Percentiles rank a stretch among this genome's conserved stretches.
phyloP scores from a whole-genome alignment of 768 basidiomycete genomes.

The Clitopilus hobsonii region DNA sequence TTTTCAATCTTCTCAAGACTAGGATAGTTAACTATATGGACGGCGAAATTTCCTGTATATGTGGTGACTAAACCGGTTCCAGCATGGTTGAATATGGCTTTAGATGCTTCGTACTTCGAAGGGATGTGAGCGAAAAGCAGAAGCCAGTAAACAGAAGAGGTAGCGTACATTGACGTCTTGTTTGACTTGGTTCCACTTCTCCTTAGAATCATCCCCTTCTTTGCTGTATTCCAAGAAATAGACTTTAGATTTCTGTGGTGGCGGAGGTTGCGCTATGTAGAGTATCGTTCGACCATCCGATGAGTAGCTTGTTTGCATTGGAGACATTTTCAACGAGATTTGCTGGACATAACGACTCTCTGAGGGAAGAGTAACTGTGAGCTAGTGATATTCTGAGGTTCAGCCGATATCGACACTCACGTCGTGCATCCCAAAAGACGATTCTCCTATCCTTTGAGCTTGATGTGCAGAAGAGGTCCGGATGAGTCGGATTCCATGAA shows the following conservation, averaged over 20 bases:
- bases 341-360: constrained; percentile 71
- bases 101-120: constrained; percentile 48
- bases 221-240: constrained; percentile 58
- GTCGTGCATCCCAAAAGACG: constrained; percentile 83
- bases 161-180: constrained; percentile 39
- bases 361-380: constrained; percentile 19
- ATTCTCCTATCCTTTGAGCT: constrained; percentile 71
- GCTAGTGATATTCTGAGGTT: neutral
- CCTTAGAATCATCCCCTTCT: constrained; percentile 44
- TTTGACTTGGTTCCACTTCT: constrained; percentile 40
- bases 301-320: constrained; percentile 63
- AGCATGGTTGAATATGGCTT: constrained; percentile 70
- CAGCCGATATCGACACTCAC: constrained; percentile 36
- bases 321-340: constrained; percentile 51
- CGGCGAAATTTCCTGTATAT: constrained; percentile 55
- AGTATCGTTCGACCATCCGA: constrained; percentile 67
- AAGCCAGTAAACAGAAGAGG: neutral
- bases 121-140: neutral
- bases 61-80: constrained; percentile 71
- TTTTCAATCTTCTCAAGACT: constrained; percentile 53
- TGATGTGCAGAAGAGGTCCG: constrained; percentile 77
- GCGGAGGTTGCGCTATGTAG: constrained; percentile 54
- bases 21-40: constrained; percentile 70
- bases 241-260: constrained; percentile 26
- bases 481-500: constrained; percentile 83